Conservation (phyloP, 768 basidiomycete genomes). For the Trametes coccinea region DNA sequence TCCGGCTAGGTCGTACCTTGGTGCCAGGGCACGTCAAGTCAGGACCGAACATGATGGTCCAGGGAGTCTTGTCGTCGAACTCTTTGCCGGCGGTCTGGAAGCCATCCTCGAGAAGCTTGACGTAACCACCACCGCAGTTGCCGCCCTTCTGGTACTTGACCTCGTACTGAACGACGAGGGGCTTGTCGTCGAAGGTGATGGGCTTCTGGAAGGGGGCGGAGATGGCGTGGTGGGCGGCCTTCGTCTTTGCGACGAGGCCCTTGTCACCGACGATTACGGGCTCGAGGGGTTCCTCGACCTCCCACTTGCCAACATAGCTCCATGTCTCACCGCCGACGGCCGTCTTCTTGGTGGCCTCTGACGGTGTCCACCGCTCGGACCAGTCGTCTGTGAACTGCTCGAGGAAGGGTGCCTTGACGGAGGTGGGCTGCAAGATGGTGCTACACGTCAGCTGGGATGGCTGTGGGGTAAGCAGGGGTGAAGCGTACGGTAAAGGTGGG, state of each 20-base stretch:
- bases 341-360: slow-evolving; percentile 97
- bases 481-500: slow-evolving; percentile 66
- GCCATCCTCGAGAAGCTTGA: slow-evolving; percentile 93
- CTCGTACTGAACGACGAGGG: slow-evolving; percentile 96
- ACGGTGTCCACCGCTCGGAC: slow-evolving; percentile 91
- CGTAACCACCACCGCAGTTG: slow-evolving; percentile 98
- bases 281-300: slow-evolving; percentile 83
- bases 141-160: slow-evolving; percentile 99
- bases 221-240: slow-evolving; percentile 98
- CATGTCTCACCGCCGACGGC: slow-evolving; percentile 94
- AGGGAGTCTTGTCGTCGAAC: slow-evolving; percentile 91
- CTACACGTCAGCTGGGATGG: slow-evolving; percentile 8
- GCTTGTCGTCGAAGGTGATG: slow-evolving; percentile 79
- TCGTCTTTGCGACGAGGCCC: slow-evolving; percentile 93
- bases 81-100: slow-evolving; percentile 94
- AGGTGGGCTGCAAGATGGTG: slow-evolving; percentile 55
- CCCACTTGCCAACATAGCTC: slow-evolving; percentile 97
- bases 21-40: slow-evolving; percentile 92
- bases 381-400: slow-evolving; percentile 97
- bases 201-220: slow-evolving; percentile 84
- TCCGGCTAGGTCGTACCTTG: slow-evolving; percentile 54
- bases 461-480: background rate
- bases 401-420: slow-evolving; percentile 84
- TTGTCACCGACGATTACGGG: slow-evolving; percentile 82
- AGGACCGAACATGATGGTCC: slow-evolving; percentile 97